Evolutionary conservation across 2,329 filamentous ascomycete species (phyloP).

Genomic region (Aspergillus sp.): DNA sequence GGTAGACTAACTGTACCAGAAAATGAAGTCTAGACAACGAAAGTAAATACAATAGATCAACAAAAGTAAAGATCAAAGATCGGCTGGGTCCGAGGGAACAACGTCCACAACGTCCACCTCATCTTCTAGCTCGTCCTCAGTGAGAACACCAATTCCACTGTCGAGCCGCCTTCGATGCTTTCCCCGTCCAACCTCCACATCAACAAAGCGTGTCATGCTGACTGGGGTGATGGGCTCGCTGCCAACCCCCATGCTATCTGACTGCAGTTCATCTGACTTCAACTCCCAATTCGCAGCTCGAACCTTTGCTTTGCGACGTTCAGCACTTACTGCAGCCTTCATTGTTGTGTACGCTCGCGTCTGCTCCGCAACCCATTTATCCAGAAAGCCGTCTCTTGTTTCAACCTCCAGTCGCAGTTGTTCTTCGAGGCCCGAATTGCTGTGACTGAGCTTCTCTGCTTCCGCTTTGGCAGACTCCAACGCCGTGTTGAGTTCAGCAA

Average conservation of each 20-base stretch:
- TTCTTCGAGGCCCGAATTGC: constrained; percentile 38
- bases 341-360: constrained; percentile 33
- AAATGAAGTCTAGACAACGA: background rate
- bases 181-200: constrained; percentile 42
- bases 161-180: constrained; percentile 40
- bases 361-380: constrained; percentile 36
- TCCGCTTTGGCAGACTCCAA: constrained; percentile 38
- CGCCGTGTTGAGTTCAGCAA: constrained; percentile 41
- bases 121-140: constrained; percentile 31
- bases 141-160: constrained; percentile 40
- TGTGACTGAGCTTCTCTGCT: constrained; percentile 33
- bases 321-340: constrained; percentile 38
- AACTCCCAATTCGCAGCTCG: constrained; percentile 42
- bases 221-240: constrained; percentile 46
- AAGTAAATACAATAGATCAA: background rate
- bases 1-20: too few species aligned
- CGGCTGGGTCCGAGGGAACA: constrained; percentile 26
- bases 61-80: constrained; percentile 15
- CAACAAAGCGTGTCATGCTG: constrained; percentile 42
- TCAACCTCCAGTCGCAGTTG: constrained; percentile 39
- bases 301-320: constrained; percentile 41
- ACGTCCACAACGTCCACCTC: constrained; percentile 35
- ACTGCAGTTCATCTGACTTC: constrained; percentile 37
- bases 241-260: constrained; percentile 26
- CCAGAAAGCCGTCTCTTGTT: constrained; percentile 32